Percentiles rank a stretch among this genome's conserved stretches.
These are phyloP conservation scores for Noccaea bulbosa DNA, from an alignment of 345 rosid genomes.

Conservation along the genomic window DNA sequence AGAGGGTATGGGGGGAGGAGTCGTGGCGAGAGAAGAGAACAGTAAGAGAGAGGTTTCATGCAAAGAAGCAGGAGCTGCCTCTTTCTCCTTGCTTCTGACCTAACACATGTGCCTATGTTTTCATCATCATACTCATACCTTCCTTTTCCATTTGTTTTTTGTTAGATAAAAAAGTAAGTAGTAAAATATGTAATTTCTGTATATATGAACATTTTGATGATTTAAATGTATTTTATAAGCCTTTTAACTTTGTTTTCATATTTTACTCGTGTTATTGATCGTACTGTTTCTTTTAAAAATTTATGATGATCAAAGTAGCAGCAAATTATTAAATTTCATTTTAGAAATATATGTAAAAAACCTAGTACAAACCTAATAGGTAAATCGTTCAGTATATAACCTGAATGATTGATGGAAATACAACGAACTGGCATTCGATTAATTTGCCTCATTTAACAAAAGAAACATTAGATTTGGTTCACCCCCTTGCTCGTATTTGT, in stretches of 20 bases:
- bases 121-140: conserved; percentile 30
- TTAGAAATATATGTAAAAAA: background rate
- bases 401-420: background rate
- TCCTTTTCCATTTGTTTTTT: background rate
- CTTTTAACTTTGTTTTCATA: background rate
- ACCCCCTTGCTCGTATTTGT: background rate
- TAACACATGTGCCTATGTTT: conserved; percentile 43
- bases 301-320: background rate
- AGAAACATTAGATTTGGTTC: conserved; percentile 12
- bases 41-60: conserved; percentile 40
- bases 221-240: too few species aligned
- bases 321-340: background rate
- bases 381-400: background rate
- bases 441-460: too few species aligned
- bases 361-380: background rate
- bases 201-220: too few species aligned
- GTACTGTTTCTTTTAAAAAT: background rate
- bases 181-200: too few species aligned
- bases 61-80: conserved; percentile 50
- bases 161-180: background rate
- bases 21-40: conserved; percentile 44
- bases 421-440: background rate
- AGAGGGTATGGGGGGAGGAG: conserved; percentile 41
- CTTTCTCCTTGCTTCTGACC: conserved; percentile 40
- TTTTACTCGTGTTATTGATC: too few species aligned